phyloP scores from a whole-genome alignment of 805 yeast genomes.

The Wilhelminamyces savonicus region DNA sequence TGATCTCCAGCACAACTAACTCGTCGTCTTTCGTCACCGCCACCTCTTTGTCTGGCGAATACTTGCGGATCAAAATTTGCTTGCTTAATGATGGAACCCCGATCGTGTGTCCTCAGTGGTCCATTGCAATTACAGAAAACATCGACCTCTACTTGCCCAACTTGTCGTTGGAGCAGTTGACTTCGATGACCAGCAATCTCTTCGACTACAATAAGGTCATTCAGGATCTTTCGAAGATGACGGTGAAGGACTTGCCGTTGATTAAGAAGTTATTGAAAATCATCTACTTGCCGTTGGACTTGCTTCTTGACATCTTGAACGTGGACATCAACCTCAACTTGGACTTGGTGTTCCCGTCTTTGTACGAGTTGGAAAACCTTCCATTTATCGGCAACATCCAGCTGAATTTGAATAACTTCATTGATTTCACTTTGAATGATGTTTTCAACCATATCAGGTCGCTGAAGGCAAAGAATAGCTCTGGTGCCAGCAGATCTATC shows the following conservation, averaged over 20 bases:
- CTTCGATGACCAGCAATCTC: conserved; percentile 30
- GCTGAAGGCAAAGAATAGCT: conserved; percentile 17
- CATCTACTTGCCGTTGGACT: conserved; percentile 54
- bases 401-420: conserved; percentile 61
- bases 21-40: conserved; percentile 76
- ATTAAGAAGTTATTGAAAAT: conserved; percentile 40
- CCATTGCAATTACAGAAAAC: conserved; percentile 43
- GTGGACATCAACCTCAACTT: conserved; percentile 60
- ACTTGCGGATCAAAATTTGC: conserved; percentile 63
- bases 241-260: conserved; percentile 26
- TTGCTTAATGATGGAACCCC: conserved; percentile 80
- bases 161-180: conserved; percentile 43
- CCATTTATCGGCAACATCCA: conserved; percentile 37
- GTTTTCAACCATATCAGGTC: conserved; percentile 73
- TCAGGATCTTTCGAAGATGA: conserved; percentile 32
- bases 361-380: conserved; percentile 29
- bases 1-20: conserved; percentile 11
- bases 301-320: conserved; percentile 51
- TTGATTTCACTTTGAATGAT: conserved; percentile 64
- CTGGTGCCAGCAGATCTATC: conserved; percentile 44
- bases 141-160: conserved; percentile 58
- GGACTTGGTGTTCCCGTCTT: conserved; percentile 73
- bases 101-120: conserved; percentile 67
- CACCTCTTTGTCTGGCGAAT: conserved; percentile 81
- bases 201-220: conserved; percentile 36